phyloP scores from a whole-genome alignment of 257 asterid genomes.

The Euphrasia confusa region DNA sequence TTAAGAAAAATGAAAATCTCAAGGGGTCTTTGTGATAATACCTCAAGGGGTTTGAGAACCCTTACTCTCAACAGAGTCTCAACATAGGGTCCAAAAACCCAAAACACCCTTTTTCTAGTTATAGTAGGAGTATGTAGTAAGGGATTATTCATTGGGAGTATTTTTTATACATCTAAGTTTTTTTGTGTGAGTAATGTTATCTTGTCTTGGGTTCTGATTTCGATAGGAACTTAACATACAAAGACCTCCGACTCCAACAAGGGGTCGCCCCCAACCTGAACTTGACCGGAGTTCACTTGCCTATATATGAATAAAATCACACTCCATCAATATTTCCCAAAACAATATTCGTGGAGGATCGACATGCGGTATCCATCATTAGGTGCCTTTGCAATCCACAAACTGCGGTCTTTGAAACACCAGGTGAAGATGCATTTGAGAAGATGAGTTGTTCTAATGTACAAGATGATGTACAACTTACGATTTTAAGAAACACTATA shows the following conservation, averaged over 20 bases:
- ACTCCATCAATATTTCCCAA: too few relatives aligned
- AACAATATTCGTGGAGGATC: too few relatives aligned
- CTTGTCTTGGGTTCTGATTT: constrained; percentile 18
- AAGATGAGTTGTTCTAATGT: constrained; percentile 25
- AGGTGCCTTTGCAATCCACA: neutral
- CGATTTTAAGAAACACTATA: too few relatives aligned
- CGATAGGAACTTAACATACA: constrained; percentile 91
- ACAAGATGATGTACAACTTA: neutral
- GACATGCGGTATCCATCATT: neutral
- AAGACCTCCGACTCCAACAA: constrained; percentile 95
- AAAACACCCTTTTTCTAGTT: too few relatives aligned
- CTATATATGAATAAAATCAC: constrained; percentile 43
- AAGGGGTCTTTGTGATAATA: neutral
- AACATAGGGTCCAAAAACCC: too few relatives aligned
- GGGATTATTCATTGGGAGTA: neutral
- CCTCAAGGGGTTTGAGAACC: neutral
- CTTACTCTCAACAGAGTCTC: too few relatives aligned
- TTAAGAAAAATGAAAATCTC: neutral
- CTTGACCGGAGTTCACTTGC: constrained; percentile 88
- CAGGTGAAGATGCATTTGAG: constrained; percentile 15
- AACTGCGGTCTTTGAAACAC: constrained; percentile 22
- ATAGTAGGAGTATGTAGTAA: too few relatives aligned
- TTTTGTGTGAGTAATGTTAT: neutral
- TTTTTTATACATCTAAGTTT: too few relatives aligned
- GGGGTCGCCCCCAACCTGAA: constrained; percentile 97